Evolutionary conservation across 139 green algal species (phyloP).

Genomic region (Tetraselmis striata): DNA sequence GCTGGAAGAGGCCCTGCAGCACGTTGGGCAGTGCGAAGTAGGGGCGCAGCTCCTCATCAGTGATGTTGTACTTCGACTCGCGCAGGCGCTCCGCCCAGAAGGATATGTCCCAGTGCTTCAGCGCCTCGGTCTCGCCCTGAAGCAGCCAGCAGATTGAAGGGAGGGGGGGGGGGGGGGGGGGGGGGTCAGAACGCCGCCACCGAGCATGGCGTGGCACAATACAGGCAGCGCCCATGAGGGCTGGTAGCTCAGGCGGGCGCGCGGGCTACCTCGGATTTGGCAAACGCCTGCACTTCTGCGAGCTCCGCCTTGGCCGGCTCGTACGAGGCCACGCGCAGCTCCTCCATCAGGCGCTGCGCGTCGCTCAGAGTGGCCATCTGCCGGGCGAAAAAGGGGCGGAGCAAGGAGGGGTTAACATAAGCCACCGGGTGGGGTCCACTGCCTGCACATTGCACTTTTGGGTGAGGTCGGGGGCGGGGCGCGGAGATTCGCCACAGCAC

Average conservation of each 20-base stretch:
- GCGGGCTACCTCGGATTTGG: slow-evolving; percentile 19
- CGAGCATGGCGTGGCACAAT: neutral
- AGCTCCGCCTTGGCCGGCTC: slow-evolving; percentile 64
- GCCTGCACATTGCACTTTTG: too few species aligned
- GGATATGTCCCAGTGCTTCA: slow-evolving; percentile 76
- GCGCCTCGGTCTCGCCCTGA: slow-evolving; percentile 7
- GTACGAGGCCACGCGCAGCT: slow-evolving; percentile 68
- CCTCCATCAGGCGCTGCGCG: slow-evolving; percentile 83
- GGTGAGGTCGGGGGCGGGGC: too few species aligned
- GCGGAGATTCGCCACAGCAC: too few species aligned
- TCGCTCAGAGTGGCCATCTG: slow-evolving; percentile 74
- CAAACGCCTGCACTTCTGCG: slow-evolving; percentile 60
- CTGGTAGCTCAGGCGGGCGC: neutral
- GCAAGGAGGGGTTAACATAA: too few species aligned
- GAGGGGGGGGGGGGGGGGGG: neutral
- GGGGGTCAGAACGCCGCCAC: neutral
- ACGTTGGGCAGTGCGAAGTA: slow-evolving; percentile 91
- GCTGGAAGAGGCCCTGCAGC: slow-evolving; percentile 81
- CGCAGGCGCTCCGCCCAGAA: slow-evolving; percentile 88
- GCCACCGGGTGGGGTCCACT: too few species aligned
- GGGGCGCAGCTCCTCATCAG: slow-evolving; percentile 87
- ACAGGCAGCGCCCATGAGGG: neutral
- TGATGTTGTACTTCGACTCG: slow-evolving; percentile 75
- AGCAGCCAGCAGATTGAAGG: neutral
- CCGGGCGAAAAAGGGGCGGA: neutral